Base-by-base conservation (phyloP, 23 red algal genomes). In the Gracilaria gracilis region DNA sequence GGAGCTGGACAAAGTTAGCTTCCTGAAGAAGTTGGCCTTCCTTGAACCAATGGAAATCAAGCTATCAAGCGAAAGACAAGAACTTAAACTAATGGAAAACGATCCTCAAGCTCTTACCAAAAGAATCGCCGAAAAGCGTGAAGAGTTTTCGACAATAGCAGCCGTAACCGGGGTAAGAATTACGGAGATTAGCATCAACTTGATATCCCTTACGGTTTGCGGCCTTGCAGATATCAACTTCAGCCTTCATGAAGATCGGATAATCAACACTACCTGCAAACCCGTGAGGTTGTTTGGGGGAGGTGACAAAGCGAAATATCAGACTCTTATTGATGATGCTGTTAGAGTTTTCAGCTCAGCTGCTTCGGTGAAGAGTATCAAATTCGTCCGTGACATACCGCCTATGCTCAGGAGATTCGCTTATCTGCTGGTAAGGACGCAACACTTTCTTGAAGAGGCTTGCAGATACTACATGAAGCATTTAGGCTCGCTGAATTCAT, bases 241-340 rank as follows among this genome's bases (percentile, higher is more conserved):
- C 53, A 82, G 53, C 53, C 53, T 82, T 47, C 79, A 82, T 47
- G 53, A 59, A 21, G 53, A 82, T 59, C 53, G 58, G 29, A 53
- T 82, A 40, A 82, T 82, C 19, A 82, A 82, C 27, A 65, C 58
- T 4, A 64, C 40, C 2, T 82, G 79, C 58, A 82, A 82, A 46
- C 54, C 79, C 8, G 27, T 82, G 21, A 77, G 34, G 11, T 82
- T 62, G 23, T 40, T 82, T 38, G 49, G 31, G 11, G n/a, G 23
- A 34, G 58, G 33, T 31, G 5, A 65, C 3, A 59, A 46, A 29
- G 46, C 54, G 14, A 42, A 34, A 5, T 82, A 42, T 24, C 39
- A 82, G 37, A 27, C 13, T 14, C 49, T 62, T 14, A 62, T 82
- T 21, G 54, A 82, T 31, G 79, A 40, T n/a, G 35, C 37, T 24